A percentile compares a stretch with the other conserved stretches of the same genome.
These are phyloP conservation scores for Meira miltonrushii DNA, from an alignment of 1,284 basidiomycete species.

Conservation along the genomic window DNA sequence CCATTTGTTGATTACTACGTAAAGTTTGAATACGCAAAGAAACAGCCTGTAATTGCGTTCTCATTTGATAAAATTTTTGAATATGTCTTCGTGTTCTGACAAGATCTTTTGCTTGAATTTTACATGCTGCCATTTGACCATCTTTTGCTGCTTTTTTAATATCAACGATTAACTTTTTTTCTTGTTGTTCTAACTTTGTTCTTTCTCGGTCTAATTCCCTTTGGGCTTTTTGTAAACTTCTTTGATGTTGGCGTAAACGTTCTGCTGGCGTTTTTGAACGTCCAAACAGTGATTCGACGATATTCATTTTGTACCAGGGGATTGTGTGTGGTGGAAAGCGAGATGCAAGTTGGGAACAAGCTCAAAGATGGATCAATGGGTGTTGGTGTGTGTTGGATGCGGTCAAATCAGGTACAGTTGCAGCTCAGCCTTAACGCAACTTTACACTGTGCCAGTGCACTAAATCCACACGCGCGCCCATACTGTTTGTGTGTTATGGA, in stretches of 20 bases:
- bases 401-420: too few species aligned
- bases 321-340: background rate
- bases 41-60: conserved; percentile 94
- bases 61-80: conserved; percentile 98
- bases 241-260: conserved; percentile 89
- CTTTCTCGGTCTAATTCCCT: conserved; percentile 94
- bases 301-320: conserved; percentile 12
- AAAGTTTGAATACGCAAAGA: conserved; percentile 92
- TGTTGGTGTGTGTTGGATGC: background rate
- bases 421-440: too few species aligned
- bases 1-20: conserved; percentile 97
- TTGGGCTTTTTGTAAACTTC: conserved; percentile 89
- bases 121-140: conserved; percentile 86
- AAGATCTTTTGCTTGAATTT: conserved; percentile 98
- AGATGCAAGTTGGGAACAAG: background rate
- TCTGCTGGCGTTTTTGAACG: conserved; percentile 91
- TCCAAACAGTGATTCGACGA: conserved; percentile 62
- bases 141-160: conserved; percentile 95
- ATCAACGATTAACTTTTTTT: conserved; percentile 62
- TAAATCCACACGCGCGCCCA: background rate
- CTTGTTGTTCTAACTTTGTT: conserved; percentile 82
- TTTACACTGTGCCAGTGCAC: too few species aligned
- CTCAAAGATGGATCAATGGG: background rate
- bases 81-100: conserved; percentile 90
- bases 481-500: too few species aligned